phyloP scores from a whole-genome alignment of 1,139 yeast genomes.

The Zhuliangozyma parablackwelliae region DNA sequence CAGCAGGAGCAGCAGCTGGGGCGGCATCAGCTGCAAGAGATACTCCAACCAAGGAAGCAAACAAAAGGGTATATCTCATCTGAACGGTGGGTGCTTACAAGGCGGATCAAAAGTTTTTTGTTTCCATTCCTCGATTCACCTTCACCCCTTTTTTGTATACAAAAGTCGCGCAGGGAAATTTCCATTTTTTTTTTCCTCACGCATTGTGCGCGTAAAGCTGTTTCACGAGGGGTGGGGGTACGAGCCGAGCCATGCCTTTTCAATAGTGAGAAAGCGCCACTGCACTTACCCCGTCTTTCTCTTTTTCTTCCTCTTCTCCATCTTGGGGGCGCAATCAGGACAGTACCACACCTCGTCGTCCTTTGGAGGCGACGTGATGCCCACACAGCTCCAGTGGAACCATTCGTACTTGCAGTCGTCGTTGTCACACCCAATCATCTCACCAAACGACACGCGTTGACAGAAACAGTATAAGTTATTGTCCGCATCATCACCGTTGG shows the following conservation, averaged over 20 bases:
- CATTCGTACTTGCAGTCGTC: constrained; percentile 78
- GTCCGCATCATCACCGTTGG: constrained; percentile 55
- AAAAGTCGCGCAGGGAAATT: no score
- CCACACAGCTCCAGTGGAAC: constrained; percentile 87
- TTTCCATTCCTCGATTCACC: no score
- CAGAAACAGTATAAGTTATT: constrained; percentile 74
- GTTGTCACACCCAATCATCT: constrained; percentile 91
- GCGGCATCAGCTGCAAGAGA: constrained; percentile 8
- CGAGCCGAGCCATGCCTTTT: no score
- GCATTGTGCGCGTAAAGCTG: no score
- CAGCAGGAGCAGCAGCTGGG: constrained; percentile 5
- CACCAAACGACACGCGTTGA: constrained; percentile 80
- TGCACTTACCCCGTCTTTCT: constrained; percentile 20
- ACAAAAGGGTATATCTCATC: constrained; percentile 5
- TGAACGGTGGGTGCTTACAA: no score
- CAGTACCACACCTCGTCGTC: constrained; percentile 69
- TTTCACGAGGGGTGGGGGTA: no score
- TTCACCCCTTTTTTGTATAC: no score
- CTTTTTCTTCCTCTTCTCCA: constrained; percentile 46
- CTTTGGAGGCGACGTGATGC: constrained; percentile 65
- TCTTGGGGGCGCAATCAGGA: constrained; percentile 56
- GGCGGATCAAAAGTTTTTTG: no score
- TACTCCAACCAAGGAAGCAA: constrained; percentile 1
- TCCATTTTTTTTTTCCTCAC: no score
- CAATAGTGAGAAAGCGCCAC: no score